A percentile compares a stretch with the other conserved stretches of the same genome.
Evolutionary conservation across 2,329 filamentous ascomycete species (phyloP).

Genomic region (Diplodia mutila): DNA sequence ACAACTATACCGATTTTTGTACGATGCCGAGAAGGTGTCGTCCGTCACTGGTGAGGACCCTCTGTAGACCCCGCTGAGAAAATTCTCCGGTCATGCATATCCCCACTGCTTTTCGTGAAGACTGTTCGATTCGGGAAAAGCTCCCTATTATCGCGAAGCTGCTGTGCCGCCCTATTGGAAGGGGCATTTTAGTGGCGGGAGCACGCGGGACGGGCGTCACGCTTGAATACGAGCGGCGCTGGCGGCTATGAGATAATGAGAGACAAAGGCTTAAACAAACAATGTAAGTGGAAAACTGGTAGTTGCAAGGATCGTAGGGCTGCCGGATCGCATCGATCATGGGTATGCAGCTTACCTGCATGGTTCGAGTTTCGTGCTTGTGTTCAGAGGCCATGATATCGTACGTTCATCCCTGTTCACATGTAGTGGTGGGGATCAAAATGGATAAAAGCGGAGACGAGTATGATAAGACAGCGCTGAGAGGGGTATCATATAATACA

Average conservation of each 20-base stretch:
- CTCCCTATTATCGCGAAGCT: neutral
- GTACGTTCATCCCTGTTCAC: neutral
- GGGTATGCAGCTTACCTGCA: neutral
- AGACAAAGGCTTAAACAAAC: neutral
- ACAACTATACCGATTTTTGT: neutral
- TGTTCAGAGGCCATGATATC: neutral
- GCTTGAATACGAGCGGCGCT: neutral
- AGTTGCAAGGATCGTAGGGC: neutral
- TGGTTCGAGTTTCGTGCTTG: no score
- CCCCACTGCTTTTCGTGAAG: neutral
- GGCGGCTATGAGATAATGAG: neutral
- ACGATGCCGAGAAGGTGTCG: neutral
- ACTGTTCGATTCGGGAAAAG: neutral
- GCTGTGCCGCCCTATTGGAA: neutral
- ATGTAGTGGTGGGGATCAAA: neutral
- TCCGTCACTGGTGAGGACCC: neutral
- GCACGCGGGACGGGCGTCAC: neutral
- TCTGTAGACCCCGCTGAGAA: neutral
- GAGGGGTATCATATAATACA: neutral
- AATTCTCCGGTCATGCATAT: neutral
- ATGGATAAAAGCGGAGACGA: neutral
- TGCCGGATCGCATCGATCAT: neutral
- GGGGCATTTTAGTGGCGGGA: neutral
- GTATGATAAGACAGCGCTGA: neutral
- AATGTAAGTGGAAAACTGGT: neutral